These are phyloP conservation scores for Populus hybrid DNA, from an alignment of 441 rosid species.

Conservation along the genomic window DNA sequence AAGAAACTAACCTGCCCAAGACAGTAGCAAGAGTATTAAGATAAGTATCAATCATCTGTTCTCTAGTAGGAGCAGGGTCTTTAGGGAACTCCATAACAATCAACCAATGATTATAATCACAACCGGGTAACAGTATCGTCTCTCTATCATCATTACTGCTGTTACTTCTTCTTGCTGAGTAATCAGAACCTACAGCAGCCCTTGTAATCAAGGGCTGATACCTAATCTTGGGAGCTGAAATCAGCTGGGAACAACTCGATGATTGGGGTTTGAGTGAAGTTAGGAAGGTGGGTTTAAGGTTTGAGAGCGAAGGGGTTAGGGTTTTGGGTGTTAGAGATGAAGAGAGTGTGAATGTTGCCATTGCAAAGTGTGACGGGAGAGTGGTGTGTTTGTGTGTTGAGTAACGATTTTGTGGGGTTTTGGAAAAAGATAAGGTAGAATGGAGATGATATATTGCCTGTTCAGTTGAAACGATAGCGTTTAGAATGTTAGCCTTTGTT, in stretches of 20 bases:
- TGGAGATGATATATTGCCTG: background rate
- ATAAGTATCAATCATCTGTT: slow-evolving; percentile 94
- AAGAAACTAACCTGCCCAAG: slow-evolving; percentile 60
- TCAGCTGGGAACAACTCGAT: slow-evolving; percentile 24
- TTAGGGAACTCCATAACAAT: slow-evolving; percentile 98
- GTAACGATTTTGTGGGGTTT: slow-evolving; percentile 1
- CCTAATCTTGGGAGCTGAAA: slow-evolving; percentile 8
- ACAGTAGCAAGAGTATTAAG: slow-evolving; percentile 87
- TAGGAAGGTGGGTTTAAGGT: slow-evolving; percentile 17
- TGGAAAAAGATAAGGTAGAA: slow-evolving; percentile 23
- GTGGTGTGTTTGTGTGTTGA: background rate
- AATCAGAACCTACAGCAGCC: slow-evolving; percentile 57
- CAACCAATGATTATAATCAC: slow-evolving; percentile 96
- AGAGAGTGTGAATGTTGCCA: slow-evolving; percentile 43
- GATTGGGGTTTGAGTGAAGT: background rate
- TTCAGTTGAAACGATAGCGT: background rate
- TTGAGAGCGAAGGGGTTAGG: slow-evolving; percentile 28
- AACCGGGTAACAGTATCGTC: slow-evolving; percentile 91
- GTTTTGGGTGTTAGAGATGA: slow-evolving; percentile 42
- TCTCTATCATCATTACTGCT: slow-evolving; percentile 72
- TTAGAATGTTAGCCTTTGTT: background rate
- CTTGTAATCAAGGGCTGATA: slow-evolving; percentile 31
- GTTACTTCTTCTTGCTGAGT: slow-evolving; percentile 60
- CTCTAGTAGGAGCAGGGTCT: slow-evolving; percentile 91
- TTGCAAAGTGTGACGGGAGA: background rate